Evolutionary conservation across 495 filamentous ascomycete species (phyloP).

Genomic region (Daldinia caldariorum): DNA sequence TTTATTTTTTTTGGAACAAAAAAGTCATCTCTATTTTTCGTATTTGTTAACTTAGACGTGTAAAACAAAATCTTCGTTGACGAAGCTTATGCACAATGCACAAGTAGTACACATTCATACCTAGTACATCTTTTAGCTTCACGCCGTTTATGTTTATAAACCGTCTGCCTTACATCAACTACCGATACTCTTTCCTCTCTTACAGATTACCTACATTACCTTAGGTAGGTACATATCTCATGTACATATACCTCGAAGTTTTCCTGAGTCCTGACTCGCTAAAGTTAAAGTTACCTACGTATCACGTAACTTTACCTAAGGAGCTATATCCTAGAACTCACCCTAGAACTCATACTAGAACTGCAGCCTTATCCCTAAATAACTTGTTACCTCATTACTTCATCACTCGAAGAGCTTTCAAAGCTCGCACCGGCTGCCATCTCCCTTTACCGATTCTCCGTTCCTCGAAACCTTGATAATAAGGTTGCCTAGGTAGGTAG

Average conservation of each 20-base stretch:
- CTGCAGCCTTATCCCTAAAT: constrained; percentile 9
- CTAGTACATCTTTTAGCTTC: too few relatives aligned
- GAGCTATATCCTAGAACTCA: too few relatives aligned
- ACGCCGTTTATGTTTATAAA: too few relatives aligned
- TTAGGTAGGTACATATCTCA: too few relatives aligned
- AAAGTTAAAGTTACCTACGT: background rate
- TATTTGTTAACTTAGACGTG: background rate
- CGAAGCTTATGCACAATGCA: constrained; percentile 9
- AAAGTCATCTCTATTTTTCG: background rate
- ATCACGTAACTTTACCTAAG: too few relatives aligned
- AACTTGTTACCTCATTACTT: background rate
- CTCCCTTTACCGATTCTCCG: constrained; percentile 11
- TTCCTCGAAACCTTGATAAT: background rate
- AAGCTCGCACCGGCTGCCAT: background rate
- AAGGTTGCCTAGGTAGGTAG: too few relatives aligned
- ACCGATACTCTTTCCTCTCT: background rate
- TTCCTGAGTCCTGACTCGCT: constrained; percentile 24
- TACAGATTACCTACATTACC: too few relatives aligned
- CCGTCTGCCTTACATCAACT: background rate
- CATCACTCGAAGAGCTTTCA: background rate
- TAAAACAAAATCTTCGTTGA: constrained; percentile 21
- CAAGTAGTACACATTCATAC: background rate
- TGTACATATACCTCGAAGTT: background rate
- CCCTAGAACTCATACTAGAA: too few relatives aligned
- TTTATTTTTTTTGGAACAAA: too few relatives aligned